Base-by-base conservation (phyloP, 2,329 filamentous ascomycete genomes). In the Samsoniella hepiali region DNA sequence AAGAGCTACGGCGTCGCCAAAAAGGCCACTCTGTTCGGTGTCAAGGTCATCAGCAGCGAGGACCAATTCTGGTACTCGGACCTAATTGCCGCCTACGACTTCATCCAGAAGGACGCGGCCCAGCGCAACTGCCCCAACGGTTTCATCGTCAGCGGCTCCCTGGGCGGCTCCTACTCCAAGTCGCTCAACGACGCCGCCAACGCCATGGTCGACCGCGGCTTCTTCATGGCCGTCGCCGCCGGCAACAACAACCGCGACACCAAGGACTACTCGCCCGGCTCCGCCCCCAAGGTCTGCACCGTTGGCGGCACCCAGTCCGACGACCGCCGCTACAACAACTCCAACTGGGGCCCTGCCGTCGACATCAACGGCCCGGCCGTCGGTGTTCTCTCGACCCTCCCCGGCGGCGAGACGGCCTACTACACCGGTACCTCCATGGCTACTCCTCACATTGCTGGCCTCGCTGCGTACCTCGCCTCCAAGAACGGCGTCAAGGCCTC, bases 291-390 rank as follows among this genome's bases (percentile, higher is more conserved):
- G 34, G 79, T 79, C 44, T 74, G 81, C 68, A 82, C 80, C 8
- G 80, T 83, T 27, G 81, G 79, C 38, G 78, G 80, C 54, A 76
- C 74, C 44, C 75, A 75, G 60, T 66, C 65, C 15, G 63, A 67
- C 42, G 76, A 78, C 65, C 67, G 68, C n/a, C 71, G 72, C 29
- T 74, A 79, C 29, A 68, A 65, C 11, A 80, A 77, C 72, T 79
- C 76, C 63, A 82, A 83, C 72, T 82, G 74, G 63, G 81, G 81
- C 9, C 50, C 64, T 1, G 32, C n/a, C 55, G 73, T 83, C 62
- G 78, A 82, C 67, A 71, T 83, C 68, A 80, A 78, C 57, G 81
- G 78, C 5, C 79, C 81, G 6, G 81, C 80, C 45, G 72, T 75
- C 45, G 66, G 65, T 63, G 72, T 83, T 58, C 69, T 79, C 3